Evolutionary conservation across 345 rosid genomes (phyloP).

Genomic region (Arabis alpina): DNA sequence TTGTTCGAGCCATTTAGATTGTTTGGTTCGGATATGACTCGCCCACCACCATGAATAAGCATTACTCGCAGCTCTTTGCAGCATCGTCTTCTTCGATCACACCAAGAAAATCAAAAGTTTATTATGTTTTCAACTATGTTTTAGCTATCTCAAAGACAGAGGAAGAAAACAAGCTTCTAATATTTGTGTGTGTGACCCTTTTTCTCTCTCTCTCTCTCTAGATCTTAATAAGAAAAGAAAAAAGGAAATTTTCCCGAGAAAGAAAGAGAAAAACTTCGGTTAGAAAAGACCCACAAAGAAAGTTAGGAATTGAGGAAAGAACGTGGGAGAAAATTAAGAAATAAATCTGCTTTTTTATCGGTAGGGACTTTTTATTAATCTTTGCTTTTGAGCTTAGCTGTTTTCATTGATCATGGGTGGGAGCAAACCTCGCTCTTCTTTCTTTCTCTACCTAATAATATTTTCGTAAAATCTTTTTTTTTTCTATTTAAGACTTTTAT

Average conservation of each 20-base stretch:
- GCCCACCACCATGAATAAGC: constrained; percentile 99
- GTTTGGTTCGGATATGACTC: constrained; percentile 95
- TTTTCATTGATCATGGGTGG: constrained; percentile 44
- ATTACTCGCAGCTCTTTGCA: constrained; percentile 98
- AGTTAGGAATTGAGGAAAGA: constrained; percentile 38
- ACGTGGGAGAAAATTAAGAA: constrained; percentile 34
- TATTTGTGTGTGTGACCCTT: constrained; percentile 6
- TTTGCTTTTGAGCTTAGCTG: constrained; percentile 28
- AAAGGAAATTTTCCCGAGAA: constrained; percentile 16
- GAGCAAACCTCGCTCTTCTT: constrained; percentile 42
- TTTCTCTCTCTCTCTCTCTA: constrained; percentile 14
- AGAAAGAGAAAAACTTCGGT: constrained; percentile 22
- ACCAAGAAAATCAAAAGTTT: not conserved
- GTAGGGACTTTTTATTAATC: constrained; percentile 17
- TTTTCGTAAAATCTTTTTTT: constrained; percentile 19
- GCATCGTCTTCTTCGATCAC: constrained; percentile 47
- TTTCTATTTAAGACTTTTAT: not conserved
- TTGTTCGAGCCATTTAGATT: constrained; percentile 98
- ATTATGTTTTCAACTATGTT: constrained; percentile 4
- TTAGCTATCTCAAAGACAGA: constrained; percentile 19
- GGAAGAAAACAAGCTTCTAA: not conserved
- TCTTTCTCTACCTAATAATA: constrained; percentile 23
- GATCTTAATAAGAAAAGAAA: constrained; percentile 29
- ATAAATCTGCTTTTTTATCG: constrained; percentile 14
- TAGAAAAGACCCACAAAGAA: constrained; percentile 37